Evolutionary conservation across 2,329 filamentous ascomycete genomes (phyloP), one percentile per base, ranked within the genome.

Genomic region (Claviceps sp.): DNA sequence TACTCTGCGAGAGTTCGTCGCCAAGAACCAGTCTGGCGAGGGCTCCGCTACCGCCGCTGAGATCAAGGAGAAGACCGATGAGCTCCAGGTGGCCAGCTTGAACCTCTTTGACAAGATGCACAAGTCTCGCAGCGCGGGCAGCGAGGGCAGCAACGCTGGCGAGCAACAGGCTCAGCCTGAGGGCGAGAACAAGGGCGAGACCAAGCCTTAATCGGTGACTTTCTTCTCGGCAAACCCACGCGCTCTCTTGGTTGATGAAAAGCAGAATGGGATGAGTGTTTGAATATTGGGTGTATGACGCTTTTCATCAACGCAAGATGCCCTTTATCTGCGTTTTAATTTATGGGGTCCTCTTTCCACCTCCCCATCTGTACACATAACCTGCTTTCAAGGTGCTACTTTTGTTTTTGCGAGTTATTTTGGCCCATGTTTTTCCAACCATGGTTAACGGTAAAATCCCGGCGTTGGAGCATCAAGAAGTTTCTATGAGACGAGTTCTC

Each of bases 91-190:
- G 70, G 88, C 91, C 61, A 91, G 86, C 72, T 78, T 98, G 74
- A 95, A 87, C 75, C 84, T 97, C 65, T 97, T 98, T 72, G 93
- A 97, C 78, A 96, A 97, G 86, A 95, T 98, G 88, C 91, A 98
- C 86, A 94, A 95, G 80, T 88, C 91, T 61, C 85, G 88, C 63
- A 70, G 73, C 61, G 86, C 90, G 75, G 16, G 11, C 30, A 43
- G 11, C 41, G 9, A 43, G 41, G 76, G 76, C 61, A 69, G 75
- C 65, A 70, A 75, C 65, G 59, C 62, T 54, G 71, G 76, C 66
- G 71, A 79, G 66, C 72, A 78, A 71, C 70, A 72, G 9, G 30
- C 30, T 34, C 30, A 34, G 63, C 64, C 78, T 55, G 82, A 86
- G 68, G 82, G 77, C 59, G 82, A 89, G 75, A 86, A 86, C 78